These are phyloP conservation scores for Pythium insidiosum DNA, from an alignment of 352 stramenopile species.

Conservation along the genomic window DNA sequence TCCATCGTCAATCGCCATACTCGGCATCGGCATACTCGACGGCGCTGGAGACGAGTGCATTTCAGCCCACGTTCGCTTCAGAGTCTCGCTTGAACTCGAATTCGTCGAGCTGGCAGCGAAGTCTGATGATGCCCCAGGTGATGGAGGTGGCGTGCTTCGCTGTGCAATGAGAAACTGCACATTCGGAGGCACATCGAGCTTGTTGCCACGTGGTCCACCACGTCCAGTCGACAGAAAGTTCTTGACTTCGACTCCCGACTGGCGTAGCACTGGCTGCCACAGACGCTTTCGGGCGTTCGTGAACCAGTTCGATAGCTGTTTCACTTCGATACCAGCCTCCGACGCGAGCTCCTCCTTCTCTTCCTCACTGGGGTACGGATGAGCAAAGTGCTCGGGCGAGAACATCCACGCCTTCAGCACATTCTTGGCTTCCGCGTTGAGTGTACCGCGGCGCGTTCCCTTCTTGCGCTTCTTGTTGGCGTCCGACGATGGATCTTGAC, in stretches of 20 bases:
- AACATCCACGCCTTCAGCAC: constrained; percentile 89
- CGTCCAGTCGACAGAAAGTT: constrained; percentile 82
- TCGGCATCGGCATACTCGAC: constrained; percentile 5
- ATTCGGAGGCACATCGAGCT: constrained; percentile 63
- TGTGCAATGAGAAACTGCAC: constrained; percentile 47
- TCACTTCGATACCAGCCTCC: constrained; percentile 81
- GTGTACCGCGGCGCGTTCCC: constrained; percentile 67
- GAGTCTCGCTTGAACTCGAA: constrained; percentile 18
- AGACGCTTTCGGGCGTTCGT: constrained; percentile 84
- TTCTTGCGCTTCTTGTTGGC: constrained; percentile 55
- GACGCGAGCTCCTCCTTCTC: constrained; percentile 79
- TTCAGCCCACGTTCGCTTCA: constrained; percentile 49
- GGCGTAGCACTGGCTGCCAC: constrained; percentile 78
- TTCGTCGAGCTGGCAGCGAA: constrained; percentile 3
- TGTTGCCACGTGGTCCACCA: constrained; percentile 67
- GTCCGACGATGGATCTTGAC: too few relatives aligned
- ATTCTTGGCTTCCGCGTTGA: constrained; percentile 81
- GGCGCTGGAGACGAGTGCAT: constrained; percentile 23
- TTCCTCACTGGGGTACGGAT: constrained; percentile 83
- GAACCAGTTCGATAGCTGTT: constrained; percentile 88
- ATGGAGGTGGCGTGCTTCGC: constrained; percentile 18
- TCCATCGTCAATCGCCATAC: constrained; percentile 1
- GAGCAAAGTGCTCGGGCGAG: constrained; percentile 80
- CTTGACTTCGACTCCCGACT: constrained; percentile 86
- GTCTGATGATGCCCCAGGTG: constrained; percentile 10